A percentile compares a stretch with the other conserved stretches of the same genome.
phyloP scores from a whole-genome alignment of 2,329 filamentous ascomycete species.

The Pseudodiploospora longispora region DNA sequence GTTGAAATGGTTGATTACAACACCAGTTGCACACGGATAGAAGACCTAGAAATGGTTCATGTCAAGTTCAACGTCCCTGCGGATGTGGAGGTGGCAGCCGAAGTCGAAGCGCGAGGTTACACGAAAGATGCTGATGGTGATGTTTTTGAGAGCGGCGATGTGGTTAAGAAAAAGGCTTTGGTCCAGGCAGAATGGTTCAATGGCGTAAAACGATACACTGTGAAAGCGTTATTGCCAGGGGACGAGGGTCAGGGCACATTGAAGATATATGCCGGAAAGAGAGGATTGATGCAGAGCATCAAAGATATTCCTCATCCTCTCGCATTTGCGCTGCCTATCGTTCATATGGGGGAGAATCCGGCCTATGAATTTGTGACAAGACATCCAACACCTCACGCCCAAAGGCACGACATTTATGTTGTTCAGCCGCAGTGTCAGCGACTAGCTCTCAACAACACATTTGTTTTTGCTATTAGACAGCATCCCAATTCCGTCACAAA shows the following conservation, averaged over 20 bases:
- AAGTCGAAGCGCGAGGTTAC: slow-evolving; percentile 79
- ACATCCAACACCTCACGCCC: slow-evolving; percentile 95
- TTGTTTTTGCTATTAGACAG: slow-evolving; percentile 92
- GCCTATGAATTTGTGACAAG: slow-evolving; percentile 87
- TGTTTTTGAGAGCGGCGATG: slow-evolving; percentile 83
- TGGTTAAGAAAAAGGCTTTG: slow-evolving; percentile 75
- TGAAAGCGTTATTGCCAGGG: slow-evolving; percentile 85
- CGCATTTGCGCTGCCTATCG: slow-evolving; percentile 80
- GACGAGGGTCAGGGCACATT: slow-evolving; percentile 84
- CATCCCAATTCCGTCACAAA: slow-evolving; percentile 57
- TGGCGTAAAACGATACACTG: slow-evolving; percentile 81
- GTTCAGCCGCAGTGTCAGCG: slow-evolving; percentile 88
- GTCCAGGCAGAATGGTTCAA: slow-evolving; percentile 87
- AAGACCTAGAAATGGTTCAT: slow-evolving; percentile 90
- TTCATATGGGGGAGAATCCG: slow-evolving; percentile 87
- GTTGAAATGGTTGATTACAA: slow-evolving; percentile 84
- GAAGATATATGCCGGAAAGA: slow-evolving; percentile 88
- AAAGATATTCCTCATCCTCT: slow-evolving; percentile 92
- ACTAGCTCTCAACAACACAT: slow-evolving; percentile 90
- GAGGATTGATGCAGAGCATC: slow-evolving; percentile 94
- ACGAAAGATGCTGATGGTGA: slow-evolving; percentile 82
- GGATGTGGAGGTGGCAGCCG: slow-evolving; percentile 86
- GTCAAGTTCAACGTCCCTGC: slow-evolving; percentile 79
- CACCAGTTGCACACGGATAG: slow-evolving; percentile 75
- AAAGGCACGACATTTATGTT: slow-evolving; percentile 93